phyloP scores from a whole-genome alignment of 805 yeast species.

The Scheffersomyces amazonensis region DNA sequence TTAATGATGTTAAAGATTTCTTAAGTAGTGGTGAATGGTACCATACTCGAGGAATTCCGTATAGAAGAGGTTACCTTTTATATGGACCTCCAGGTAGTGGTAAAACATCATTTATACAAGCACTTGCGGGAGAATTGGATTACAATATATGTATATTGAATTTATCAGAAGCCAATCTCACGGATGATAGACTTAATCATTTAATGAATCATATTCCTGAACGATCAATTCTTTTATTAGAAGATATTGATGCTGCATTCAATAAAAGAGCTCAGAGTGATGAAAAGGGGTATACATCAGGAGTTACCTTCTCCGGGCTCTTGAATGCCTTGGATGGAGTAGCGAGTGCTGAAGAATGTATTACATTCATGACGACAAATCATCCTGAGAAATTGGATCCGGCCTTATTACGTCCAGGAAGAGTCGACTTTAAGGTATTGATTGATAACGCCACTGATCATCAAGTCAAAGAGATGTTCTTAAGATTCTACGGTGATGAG shows the following conservation, averaged over 20 bases:
- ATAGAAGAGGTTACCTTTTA: slow-evolving; percentile 87
- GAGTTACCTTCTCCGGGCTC: slow-evolving; percentile 93
- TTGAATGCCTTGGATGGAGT: slow-evolving; percentile 96
- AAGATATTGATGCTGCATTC: slow-evolving; percentile 96
- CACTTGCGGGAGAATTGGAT: slow-evolving; percentile 93
- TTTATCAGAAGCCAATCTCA: slow-evolving; percentile 83
- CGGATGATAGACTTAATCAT: slow-evolving; percentile 93
- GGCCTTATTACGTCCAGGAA: slow-evolving; percentile 90
- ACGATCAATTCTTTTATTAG: slow-evolving; percentile 77
- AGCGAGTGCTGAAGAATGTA: slow-evolving; percentile 93
- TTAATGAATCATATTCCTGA: slow-evolving; percentile 95
- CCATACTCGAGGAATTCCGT: slow-evolving; percentile 94
- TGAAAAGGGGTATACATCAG: slow-evolving; percentile 77
- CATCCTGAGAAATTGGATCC: slow-evolving; percentile 94
- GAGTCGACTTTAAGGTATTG: slow-evolving; percentile 81
- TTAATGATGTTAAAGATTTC: slow-evolving; percentile 77
- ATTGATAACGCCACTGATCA: slow-evolving; percentile 83
- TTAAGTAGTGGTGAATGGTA: slow-evolving; percentile 85
- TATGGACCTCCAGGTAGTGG: slow-evolving; percentile 99
- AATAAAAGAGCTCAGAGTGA: slow-evolving; percentile 71
- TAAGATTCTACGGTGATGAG: slow-evolving; percentile 76
- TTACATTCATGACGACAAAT: slow-evolving; percentile 97
- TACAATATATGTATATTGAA: slow-evolving; percentile 93
- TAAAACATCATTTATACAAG: slow-evolving; percentile 93
- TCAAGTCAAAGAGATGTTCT: slow-evolving; percentile 82